Evolutionary conservation across 1,284 basidiomycete genomes (phyloP), one percentile per base, ranked within the genome.

Genomic region (Ustilago sp.): DNA sequence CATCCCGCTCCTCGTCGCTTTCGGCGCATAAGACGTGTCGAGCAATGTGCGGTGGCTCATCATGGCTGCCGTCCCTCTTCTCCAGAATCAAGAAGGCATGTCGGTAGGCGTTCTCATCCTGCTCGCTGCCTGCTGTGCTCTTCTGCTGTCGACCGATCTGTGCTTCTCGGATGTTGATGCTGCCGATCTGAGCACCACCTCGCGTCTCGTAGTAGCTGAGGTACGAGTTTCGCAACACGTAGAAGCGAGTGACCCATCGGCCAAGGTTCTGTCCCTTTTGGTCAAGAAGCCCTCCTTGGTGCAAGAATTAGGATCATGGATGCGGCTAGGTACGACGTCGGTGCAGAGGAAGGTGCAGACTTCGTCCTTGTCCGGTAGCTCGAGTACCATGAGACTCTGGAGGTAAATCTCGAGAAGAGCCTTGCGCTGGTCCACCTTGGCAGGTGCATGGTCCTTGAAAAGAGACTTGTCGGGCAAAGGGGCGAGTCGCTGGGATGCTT

Each of bases 41-140:
- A 58, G 92, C 90, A 74, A 90, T 90, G 57, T 91, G 90, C 5
- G 92, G 84, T 5, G 73, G 63, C 52, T 77, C 75, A 15, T 69
- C 68, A 47, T 66, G 54, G 53, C 48, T 69, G 5, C 59, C 72
- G 62, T 90, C 91, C 83, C 91, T 92, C 23, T 90, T 90, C 86
- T 98, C 95, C 71, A 98, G 93, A 82, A 99, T 94, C 67, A 99
- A 90, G 88, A 99, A 98, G 0, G 96, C 96, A 83, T 99, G 96
- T 32, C 95, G 90, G 80, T 96, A 97, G 74, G 97, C 93, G 83
- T 93, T 94, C 82, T 97, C 95, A 68, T 95, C 83, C 86, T 88
- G 58, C 76, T 89, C 87, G 80, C 58, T 69, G 47, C 63, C 36
- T 28, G 88, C 81, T 48, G 89, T 83, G 63, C 65, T 79, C 54